phyloP scores from a whole-genome alignment of 768 basidiomycete species.

The Russula dissimulans region DNA sequence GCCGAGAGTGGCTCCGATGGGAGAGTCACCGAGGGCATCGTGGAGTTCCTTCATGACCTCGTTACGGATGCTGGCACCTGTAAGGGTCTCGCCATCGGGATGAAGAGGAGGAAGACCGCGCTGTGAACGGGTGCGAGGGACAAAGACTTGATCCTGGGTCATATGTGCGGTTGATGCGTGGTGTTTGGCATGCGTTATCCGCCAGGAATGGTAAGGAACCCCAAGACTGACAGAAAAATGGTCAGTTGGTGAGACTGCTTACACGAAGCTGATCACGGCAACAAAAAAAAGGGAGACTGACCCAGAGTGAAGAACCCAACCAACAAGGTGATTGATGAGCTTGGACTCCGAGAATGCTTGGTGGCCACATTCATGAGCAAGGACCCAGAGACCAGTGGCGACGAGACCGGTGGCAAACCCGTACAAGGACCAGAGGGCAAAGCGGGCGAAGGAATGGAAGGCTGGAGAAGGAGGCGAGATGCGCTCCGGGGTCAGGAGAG shows the following conservation, averaged over 20 bases:
- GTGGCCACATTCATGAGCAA: slow-evolving; percentile 94
- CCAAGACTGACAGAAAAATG: slow-evolving; percentile 48
- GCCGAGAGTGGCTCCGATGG: slow-evolving; percentile 53
- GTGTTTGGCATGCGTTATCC: slow-evolving; percentile 89
- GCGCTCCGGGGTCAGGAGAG: slow-evolving; percentile 46
- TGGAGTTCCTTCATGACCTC: slow-evolving; percentile 64
- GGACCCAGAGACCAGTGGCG: slow-evolving; percentile 88
- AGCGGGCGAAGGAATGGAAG: slow-evolving; percentile 51
- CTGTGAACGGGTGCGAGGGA: slow-evolving; percentile 79
- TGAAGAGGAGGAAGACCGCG: slow-evolving; percentile 57
- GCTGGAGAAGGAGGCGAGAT: slow-evolving; percentile 49
- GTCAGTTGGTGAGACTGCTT: neutral
- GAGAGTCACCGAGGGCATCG: slow-evolving; percentile 90
- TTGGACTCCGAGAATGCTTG: slow-evolving; percentile 94
- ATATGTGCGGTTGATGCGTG: slow-evolving; percentile 92
- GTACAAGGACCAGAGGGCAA: slow-evolving; percentile 74
- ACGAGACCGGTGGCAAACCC: slow-evolving; percentile 77
- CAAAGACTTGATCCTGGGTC: slow-evolving; percentile 93
- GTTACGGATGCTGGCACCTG: slow-evolving; percentile 54
- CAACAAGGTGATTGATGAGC: slow-evolving; percentile 82
- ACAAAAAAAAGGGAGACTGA: slow-evolving; percentile 30
- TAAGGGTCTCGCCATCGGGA: slow-evolving; percentile 52
- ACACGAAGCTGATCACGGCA: neutral
- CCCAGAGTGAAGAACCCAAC: slow-evolving; percentile 89
- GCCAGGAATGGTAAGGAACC: slow-evolving; percentile 96